Conservation (phyloP, 202 grass and related monocot genomes). For the Elaeis oleifera region DNA sequence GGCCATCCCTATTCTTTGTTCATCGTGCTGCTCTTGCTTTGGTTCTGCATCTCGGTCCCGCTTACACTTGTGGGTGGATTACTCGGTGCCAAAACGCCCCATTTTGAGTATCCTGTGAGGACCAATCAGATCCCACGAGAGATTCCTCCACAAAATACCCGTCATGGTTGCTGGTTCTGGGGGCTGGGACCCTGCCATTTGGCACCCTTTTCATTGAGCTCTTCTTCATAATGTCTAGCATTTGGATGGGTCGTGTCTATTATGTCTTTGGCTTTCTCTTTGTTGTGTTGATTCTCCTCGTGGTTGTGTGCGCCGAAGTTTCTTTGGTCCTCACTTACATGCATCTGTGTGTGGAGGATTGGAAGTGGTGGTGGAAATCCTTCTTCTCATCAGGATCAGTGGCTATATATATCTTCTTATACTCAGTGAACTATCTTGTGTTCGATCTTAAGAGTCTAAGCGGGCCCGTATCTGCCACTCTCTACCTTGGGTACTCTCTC, state of each 20-base stretch:
- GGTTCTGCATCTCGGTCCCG: constrained; percentile 18
- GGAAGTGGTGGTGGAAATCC: constrained; percentile 14
- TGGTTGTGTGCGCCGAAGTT: constrained; percentile 4
- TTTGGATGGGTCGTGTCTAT: constrained; percentile 13
- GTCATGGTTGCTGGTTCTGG: constrained; percentile 8
- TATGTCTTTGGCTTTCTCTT: constrained; percentile 10
- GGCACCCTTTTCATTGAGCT: constrained; percentile 11
- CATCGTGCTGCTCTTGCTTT: constrained; percentile 10
- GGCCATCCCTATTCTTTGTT: constrained; percentile 11
- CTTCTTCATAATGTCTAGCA: constrained; percentile 15
- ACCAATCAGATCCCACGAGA: constrained; percentile 8
- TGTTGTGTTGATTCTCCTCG: constrained; percentile 6
- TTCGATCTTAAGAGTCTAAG: constrained; percentile 16
- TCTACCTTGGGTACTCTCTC: constrained; percentile 12
- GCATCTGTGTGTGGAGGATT: constrained; percentile 19
- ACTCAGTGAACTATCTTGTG: constrained; percentile 6
- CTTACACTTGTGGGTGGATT: constrained; percentile 9
- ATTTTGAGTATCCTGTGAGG: constrained; percentile 12
- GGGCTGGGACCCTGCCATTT: constrained; percentile 7
- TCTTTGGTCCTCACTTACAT: constrained; percentile 16
- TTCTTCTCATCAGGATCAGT: constrained; percentile 9
- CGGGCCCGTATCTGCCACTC: constrained; percentile 3
- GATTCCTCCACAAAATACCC: constrained; percentile 8
- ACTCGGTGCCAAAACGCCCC: constrained; percentile 7
- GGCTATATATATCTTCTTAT: constrained; percentile 3